Evolutionary conservation across 768 basidiomycete species (phyloP).

Genomic region (Antrodiella citrinella): DNA sequence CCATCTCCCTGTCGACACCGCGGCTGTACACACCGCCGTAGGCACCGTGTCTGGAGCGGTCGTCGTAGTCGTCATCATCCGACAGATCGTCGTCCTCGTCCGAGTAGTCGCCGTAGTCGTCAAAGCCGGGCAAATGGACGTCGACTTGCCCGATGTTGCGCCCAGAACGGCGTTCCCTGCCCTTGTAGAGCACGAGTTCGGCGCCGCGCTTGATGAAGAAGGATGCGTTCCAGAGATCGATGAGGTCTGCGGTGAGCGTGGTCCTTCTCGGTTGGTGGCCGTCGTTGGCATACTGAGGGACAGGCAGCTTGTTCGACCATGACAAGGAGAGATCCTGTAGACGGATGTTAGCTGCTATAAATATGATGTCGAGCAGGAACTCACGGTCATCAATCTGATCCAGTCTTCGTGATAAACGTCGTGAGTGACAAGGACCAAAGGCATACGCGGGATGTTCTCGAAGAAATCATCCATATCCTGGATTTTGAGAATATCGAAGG

Average conservation of each 20-base stretch:
- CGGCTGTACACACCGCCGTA: slow-evolving; percentile 37
- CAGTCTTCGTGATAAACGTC: slow-evolving; percentile 77
- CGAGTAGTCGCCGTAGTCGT: slow-evolving; percentile 28
- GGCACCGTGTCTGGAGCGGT: slow-evolving; percentile 20
- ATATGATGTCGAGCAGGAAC: slow-evolving; percentile 14
- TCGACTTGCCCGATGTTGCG: slow-evolving; percentile 46
- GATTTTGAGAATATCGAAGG: slow-evolving; percentile 64
- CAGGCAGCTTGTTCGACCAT: slow-evolving; percentile 72
- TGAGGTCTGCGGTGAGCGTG: slow-evolving; percentile 55
- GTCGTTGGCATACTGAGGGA: slow-evolving; percentile 39
- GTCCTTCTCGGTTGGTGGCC: slow-evolving; percentile 51
- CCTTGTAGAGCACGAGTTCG: slow-evolving; percentile 78
- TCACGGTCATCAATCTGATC: slow-evolving; percentile 69
- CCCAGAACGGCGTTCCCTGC: slow-evolving; percentile 72
- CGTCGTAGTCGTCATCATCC: slow-evolving; percentile 23
- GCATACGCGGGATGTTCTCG: slow-evolving; percentile 63
- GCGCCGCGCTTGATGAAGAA: slow-evolving; percentile 71
- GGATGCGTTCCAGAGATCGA: slow-evolving; percentile 72
- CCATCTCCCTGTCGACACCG: slow-evolving; percentile 23
- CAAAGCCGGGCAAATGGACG: slow-evolving; percentile 41
- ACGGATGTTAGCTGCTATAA: slow-evolving; percentile 1
- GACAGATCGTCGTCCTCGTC: slow-evolving; percentile 34
- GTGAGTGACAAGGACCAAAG: slow-evolving; percentile 60
- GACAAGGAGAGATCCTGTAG: slow-evolving; percentile 62
- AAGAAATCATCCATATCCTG: slow-evolving; percentile 73